Percentiles rank a stretch among this genome's conserved stretches.
These are phyloP conservation scores for Diplodia corticola DNA, from an alignment of 2,329 filamentous ascomycete genomes.

Conservation along the genomic window DNA sequence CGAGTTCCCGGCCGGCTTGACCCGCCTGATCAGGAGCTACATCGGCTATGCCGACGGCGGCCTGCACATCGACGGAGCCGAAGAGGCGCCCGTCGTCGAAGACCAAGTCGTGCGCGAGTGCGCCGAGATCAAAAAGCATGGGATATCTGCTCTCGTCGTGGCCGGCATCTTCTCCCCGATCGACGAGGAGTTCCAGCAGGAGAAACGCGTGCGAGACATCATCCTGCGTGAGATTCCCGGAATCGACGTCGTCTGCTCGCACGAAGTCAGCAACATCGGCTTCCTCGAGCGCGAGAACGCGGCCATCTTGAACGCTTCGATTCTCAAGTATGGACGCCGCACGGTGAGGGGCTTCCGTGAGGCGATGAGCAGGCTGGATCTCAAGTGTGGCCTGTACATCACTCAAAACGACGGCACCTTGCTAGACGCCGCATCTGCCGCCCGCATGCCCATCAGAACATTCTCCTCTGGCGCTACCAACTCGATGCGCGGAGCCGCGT, in stretches of 20 bases:
- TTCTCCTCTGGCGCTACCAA: slow-evolving; percentile 56
- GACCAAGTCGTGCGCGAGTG: slow-evolving; percentile 48
- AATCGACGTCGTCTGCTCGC: slow-evolving; percentile 53
- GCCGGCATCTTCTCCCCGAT: slow-evolving; percentile 61
- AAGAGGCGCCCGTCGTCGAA: slow-evolving; percentile 46
- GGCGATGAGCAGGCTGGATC: slow-evolving; percentile 48
- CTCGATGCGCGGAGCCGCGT: slow-evolving; percentile 54
- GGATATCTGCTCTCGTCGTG: slow-evolving; percentile 53
- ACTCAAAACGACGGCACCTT: slow-evolving; percentile 56
- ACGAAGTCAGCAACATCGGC: slow-evolving; percentile 53
- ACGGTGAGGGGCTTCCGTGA: slow-evolving; percentile 49
- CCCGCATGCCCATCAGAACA: slow-evolving; percentile 52
- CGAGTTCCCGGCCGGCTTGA: slow-evolving; percentile 45
- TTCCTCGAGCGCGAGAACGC: slow-evolving; percentile 55
- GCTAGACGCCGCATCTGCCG: slow-evolving; percentile 49
- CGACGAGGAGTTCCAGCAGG: slow-evolving; percentile 55
- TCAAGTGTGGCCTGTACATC: slow-evolving; percentile 52
- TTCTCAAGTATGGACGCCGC: slow-evolving; percentile 48
- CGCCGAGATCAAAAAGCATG: slow-evolving; percentile 46
- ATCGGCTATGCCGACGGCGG: slow-evolving; percentile 50
- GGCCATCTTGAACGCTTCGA: slow-evolving; percentile 52
- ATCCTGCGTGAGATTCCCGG: slow-evolving; percentile 49
- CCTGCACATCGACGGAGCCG: slow-evolving; percentile 47
- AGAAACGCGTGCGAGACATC: slow-evolving; percentile 52
- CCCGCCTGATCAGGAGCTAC: slow-evolving; percentile 49